Base-by-base conservation (phyloP, 1,139 yeast genomes). In the Magnusiomyces suaveolens region DNA sequence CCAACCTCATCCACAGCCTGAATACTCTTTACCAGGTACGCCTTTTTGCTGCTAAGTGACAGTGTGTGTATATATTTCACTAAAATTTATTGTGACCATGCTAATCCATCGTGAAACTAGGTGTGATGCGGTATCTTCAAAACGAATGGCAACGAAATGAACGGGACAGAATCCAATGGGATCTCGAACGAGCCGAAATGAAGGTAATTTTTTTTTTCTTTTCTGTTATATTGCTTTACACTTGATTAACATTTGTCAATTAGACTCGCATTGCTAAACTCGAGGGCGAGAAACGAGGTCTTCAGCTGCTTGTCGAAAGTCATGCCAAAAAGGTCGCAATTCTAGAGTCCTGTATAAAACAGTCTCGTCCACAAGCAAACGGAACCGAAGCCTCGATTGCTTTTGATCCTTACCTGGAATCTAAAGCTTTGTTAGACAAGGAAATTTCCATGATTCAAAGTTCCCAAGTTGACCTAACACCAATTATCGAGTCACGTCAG, bases 71-170 rank as follows among this genome's bases (percentile, higher is more conserved):
- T n/a, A 33, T 23, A 12, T 24, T 46, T 18, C 18, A 48, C 18
- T 10, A 21, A 18, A 38, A 24, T 21, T 12, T 21, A n/a, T n/a
- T n/a, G 32, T 41, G 53, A 18, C 21, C 38, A 14, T 23, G 21
- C 16, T 6, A 29, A 29, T 29, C 33, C 41, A 36, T 16, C 4
- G 4, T 18, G 4, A 69, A 73, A 46, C 8, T 16, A 46, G 82
- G 82, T 49, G 81, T 80, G 18, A 79, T 80, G 77, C 76, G 78
- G 60, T 80, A 77, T 60, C 69, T 80, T 60, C 83, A 80, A 62
- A 71, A 75, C 43, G 83, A 80, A 62, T 79, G 80, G 74, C 79
- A 80, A 56, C 73, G 74, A 51, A 77, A 76, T 62, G 83, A 80
- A 62, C 74, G 80, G 52, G 80, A 78, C 58, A 69, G 82, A 50